Percentiles rank a stretch among this genome's conserved stretches.
phyloP scores from a whole-genome alignment of 352 stramenopile species.

The Phytophthora nicotianae region DNA sequence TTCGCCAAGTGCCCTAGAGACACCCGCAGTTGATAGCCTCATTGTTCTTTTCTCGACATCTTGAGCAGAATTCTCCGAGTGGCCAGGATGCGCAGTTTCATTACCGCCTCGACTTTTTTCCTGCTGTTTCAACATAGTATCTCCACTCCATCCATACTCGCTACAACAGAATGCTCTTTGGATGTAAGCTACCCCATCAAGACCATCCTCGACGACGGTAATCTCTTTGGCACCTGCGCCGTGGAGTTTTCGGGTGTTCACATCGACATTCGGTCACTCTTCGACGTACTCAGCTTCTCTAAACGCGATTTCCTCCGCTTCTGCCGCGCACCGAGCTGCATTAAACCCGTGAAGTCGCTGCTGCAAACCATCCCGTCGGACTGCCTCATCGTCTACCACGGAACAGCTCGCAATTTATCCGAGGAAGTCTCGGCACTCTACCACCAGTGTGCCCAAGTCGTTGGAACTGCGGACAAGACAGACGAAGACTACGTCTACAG shows the following conservation, averaged over 20 bases:
- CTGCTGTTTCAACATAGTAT: neutral
- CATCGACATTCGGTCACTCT: constrained; percentile 13
- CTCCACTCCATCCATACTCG: neutral
- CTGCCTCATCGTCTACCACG: constrained; percentile 24
- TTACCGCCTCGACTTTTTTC: neutral
- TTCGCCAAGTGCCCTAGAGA: too few species aligned
- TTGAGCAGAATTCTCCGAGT: too few species aligned
- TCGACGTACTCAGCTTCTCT: constrained; percentile 29
- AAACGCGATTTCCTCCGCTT: constrained; percentile 30
- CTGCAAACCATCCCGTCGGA: constrained; percentile 15
- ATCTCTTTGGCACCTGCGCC: constrained; percentile 23
- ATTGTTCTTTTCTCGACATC: too few species aligned
- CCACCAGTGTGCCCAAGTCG: constrained; percentile 17
- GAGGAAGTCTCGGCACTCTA: constrained; percentile 26
- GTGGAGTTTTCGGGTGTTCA: neutral
- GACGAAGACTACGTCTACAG: constrained; percentile 25
- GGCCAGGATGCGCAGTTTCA: too few species aligned
- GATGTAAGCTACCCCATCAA: neutral
- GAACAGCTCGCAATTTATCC: constrained; percentile 1
- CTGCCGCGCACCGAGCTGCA: constrained; percentile 24
- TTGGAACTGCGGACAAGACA: constrained; percentile 18
- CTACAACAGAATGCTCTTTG: neutral
- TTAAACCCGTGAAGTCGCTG: constrained; percentile 25
- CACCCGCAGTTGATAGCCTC: too few species aligned
- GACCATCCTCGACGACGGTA: constrained; percentile 28